Conservation (phyloP, 140 eudicot genomes). For the Cichorium intybus region DNA sequence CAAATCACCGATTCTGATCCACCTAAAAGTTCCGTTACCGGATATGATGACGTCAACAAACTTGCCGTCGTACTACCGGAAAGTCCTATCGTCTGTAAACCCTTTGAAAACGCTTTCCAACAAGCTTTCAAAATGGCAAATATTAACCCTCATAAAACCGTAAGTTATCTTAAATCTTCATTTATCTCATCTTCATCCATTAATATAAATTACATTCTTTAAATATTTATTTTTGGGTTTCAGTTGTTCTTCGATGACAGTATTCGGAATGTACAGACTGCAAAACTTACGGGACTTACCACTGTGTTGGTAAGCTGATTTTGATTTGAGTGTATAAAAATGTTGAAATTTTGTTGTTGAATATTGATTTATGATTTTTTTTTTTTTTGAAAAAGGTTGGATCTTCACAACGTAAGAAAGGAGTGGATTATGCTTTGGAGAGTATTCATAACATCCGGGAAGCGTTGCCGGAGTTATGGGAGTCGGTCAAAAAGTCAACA, state of each 20-base stretch:
- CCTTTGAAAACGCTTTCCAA: conserved; percentile 60
- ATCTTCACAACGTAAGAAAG: conserved; percentile 39
- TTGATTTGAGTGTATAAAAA: not conserved
- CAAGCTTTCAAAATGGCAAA: conserved; percentile 60
- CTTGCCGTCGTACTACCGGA: conserved; percentile 26
- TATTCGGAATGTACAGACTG: conserved; percentile 67
- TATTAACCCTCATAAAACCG: conserved; percentile 69
- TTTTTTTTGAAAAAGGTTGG: conserved; percentile 50
- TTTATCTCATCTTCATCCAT: not conserved
- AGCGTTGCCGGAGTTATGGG: conserved; percentile 81
- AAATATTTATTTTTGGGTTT: not conserved
- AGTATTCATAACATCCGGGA: conserved; percentile 86
- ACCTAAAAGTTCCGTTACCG: not conserved
- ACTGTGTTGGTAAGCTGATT: conserved; percentile 73
- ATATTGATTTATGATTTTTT: not conserved
- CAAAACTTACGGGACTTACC: conserved; percentile 51
- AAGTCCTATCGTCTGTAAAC: conserved; percentile 74
- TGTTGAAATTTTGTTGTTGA: not conserved
- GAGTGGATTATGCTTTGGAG: conserved; percentile 79
- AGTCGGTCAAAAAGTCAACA: conserved; percentile 45
- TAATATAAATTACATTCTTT: too few relatives aligned
- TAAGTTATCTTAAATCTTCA: conserved; percentile 34
- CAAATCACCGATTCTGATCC: conserved; percentile 16
- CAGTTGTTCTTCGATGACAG: conserved; percentile 96
- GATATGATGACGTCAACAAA: not conserved